Conservation (phyloP, 2,329 filamentous ascomycete species). For the Cladosporium colombiae region DNA sequence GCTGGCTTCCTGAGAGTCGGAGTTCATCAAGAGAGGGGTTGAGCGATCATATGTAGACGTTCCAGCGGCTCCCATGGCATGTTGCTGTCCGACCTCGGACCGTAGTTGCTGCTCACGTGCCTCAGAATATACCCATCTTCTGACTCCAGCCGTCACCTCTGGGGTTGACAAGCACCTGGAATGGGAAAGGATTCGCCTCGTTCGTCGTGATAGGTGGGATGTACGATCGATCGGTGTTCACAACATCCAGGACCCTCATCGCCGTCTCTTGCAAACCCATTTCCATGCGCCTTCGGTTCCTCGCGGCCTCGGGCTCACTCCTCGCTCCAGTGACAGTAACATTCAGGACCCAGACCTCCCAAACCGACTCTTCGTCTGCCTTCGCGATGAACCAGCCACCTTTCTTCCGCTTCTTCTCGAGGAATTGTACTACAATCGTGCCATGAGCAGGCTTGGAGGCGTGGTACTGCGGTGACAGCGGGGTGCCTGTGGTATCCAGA, state of each 20-base stretch:
- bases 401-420: conserved; percentile 19
- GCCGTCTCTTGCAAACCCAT: conserved; percentile 10
- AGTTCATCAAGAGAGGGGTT: not conserved
- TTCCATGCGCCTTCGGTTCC: conserved; percentile 59
- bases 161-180: conserved; percentile 86
- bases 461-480: conserved; percentile 63
- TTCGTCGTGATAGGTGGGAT: conserved; percentile 95
- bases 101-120: not conserved
- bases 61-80: not conserved
- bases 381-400: conserved; percentile 20
- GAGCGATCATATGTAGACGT: not conserved
- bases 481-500: conserved; percentile 78
- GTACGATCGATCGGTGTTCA: conserved; percentile 67
- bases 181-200: conserved; percentile 90
- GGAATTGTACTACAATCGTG: conserved; percentile 12
- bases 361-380: conserved; percentile 19
- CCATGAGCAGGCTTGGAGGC: conserved; percentile 42
- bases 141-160: conserved; percentile 45
- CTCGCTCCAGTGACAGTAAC: conserved; percentile 12
- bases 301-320: conserved; percentile 78
- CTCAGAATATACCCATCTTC: conserved; percentile 23
- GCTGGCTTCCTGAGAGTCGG: not conserved
- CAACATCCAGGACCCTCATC: conserved; percentile 12
- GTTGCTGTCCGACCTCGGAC: not conserved
- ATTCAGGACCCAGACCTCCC: conserved; percentile 20